Base-by-base conservation (phyloP, 2,329 filamentous ascomycete genomes). In the Fusarium drepaniforme region DNA sequence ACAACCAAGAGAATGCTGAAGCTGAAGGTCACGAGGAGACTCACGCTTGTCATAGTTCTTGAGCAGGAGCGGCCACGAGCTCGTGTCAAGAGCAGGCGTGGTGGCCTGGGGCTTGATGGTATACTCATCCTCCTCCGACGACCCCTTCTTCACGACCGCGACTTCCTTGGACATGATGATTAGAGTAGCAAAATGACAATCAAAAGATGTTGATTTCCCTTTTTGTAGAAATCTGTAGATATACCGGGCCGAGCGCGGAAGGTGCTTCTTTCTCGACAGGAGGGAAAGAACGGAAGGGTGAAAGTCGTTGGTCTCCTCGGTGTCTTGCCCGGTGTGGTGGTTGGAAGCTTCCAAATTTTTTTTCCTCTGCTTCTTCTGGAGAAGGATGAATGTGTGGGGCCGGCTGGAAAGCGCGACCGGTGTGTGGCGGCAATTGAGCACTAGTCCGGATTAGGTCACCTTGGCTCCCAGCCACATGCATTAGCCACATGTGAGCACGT, bases 41-140 rank as follows among this genome's bases (percentile, higher is more conserved):
- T 83, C 90, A 97, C 95, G 88, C 83, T 96, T 94, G 85, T 95
- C 94, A 87, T 97, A 98, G 88, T 98, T 97, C 89, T 97, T 97
- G 82, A 98, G 90, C 80, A 98, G 90, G 81, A 98, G 89, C 80
- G 97, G 97, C 95, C 95, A 98, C 84, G 92, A 90, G 88, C 93
- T 96, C 79, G 94, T 97, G 86, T 97, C 93, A 80, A 97, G 88
- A 71, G 91, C 87, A 77, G 95, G 94, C 80, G 93, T 91, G 77
- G 90, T 88, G 80, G 93, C 92, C 88, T 97, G 92, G 67, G 97
- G 97, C 91, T 98, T 98, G 88, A 99, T 98, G 84, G 90, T 90
- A 84, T 94, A 94, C 81, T 96, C 93, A 80, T 90, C 90, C 82
- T 93, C 92, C 82, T 87, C 86, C 64, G 78, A 80, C 64, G 78